Base-by-base conservation (phyloP, 2,329 filamentous ascomycete genomes). In the Penicillium expansum region DNA sequence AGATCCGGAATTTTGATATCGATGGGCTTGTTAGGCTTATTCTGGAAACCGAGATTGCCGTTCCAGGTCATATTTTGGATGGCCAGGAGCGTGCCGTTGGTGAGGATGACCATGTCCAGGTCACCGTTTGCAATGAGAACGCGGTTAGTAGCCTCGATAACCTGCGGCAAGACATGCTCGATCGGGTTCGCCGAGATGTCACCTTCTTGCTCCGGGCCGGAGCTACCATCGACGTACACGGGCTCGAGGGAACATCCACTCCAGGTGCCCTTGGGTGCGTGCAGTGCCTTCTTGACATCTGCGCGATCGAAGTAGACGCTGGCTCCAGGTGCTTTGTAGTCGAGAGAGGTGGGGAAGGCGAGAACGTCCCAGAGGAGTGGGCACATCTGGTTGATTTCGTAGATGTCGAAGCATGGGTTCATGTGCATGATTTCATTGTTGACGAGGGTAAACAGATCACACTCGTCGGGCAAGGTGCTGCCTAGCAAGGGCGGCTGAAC, bases 1-100 rank as follows among this genome's bases (percentile, higher is more conserved):
- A 87, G 84, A 56, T 86, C 81, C 0, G 68, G 61, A 2, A 73
- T 59, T 18, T 63, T 52, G 57, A 74, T 71, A 35, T 70, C 57
- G 53, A 74, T 70, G 0, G 68, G 68, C 3, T 60, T 68, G 86
- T 66, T 90, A 84, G 90, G 90, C 3, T 76, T 73, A 0, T 73
- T 68, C 67, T 87, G 83, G 79, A 94, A 93, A 0, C 90, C 90
- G 44, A 89, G 83, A 52, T 81, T 71, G 13, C 89, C 89, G 56
- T 85, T 85, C 86, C 86, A 93, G 0, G 89, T 92, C 86, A 93
- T 91, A 77, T 92, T 92, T 69, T 94, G 90, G 61, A 93, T 86
- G 3, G 83, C 80, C 8, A 92, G 76, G 1, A 93, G 78, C 0
- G 88, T 90, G 10, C 89, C 89, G 70, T 89, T 88, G 65, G 82